Conservation (phyloP, 2,329 filamentous ascomycete genomes). For the Leptographium wingfieldii region DNA sequence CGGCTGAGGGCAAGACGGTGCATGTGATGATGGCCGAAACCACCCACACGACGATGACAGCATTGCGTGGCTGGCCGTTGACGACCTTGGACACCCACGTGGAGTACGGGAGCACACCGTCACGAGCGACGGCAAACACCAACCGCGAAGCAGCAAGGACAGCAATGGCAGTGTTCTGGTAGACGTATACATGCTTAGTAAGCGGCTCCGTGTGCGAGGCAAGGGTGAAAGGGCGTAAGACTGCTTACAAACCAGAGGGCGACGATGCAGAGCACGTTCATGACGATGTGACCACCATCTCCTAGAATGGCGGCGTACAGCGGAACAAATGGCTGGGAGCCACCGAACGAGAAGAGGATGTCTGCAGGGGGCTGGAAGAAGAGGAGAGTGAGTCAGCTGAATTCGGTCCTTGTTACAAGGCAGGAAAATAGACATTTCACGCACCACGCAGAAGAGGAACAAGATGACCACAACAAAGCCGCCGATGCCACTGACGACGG, state of each 20-base stretch:
- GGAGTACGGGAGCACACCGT: constrained; percentile 8
- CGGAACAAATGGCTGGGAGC: constrained; percentile 9
- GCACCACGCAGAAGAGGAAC: constrained; percentile 7
- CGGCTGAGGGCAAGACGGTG: constrained; percentile 9
- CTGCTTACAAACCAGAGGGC: constrained; percentile 8
- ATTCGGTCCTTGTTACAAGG: too few relatives aligned
- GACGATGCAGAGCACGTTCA: constrained; percentile 8
- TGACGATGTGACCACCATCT: constrained; percentile 7
- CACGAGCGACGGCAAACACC: constrained; percentile 10
- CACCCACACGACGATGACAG: constrained; percentile 10
- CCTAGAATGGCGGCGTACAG: constrained; percentile 9
- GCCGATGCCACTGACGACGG: constrained; percentile 6
- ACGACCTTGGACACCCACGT: constrained; percentile 6
- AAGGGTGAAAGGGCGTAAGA: not conserved
- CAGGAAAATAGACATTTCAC: not conserved
- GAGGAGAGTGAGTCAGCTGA: not conserved
- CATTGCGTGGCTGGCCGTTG: constrained; percentile 8
- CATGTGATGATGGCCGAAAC: constrained; percentile 7
- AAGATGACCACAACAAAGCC: constrained; percentile 7
- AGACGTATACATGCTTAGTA: too few relatives aligned
- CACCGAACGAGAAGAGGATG: constrained; percentile 5
- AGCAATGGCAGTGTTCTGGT: constrained; percentile 9
- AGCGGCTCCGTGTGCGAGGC: too few relatives aligned
- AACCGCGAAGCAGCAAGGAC: constrained; percentile 8
- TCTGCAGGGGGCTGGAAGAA: constrained; percentile 1